Evolutionary conservation across 257 asterid species (phyloP).

Genomic region (Solanum gandarillasii): DNA sequence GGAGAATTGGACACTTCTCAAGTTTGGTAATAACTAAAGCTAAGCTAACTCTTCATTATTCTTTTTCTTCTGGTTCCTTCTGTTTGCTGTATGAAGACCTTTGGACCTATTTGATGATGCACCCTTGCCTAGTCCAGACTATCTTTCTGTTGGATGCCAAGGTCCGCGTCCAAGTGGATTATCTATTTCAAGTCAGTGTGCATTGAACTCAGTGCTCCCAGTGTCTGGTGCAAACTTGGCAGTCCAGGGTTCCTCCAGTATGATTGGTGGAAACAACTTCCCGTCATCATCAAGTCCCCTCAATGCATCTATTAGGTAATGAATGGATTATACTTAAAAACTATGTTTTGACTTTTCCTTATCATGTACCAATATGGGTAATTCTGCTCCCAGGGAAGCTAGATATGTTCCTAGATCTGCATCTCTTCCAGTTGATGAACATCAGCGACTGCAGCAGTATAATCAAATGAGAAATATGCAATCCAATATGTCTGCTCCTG

Average conservation of each 20-base stretch:
- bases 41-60: constrained; percentile 4
- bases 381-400: constrained; percentile 41
- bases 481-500: constrained; percentile 47
- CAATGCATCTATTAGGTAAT: constrained; percentile 59
- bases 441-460: constrained; percentile 69
- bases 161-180: constrained; percentile 50
- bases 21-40: neutral
- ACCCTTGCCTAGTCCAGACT: constrained; percentile 43
- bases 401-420: constrained; percentile 62
- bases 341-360: neutral
- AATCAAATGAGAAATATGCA: constrained; percentile 63
- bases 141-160: constrained; percentile 57
- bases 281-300: constrained; percentile 52
- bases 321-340: constrained; percentile 5
- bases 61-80: neutral
- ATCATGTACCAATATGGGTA: constrained; percentile 1
- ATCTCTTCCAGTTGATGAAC: constrained; percentile 64
- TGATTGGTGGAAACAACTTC: constrained; percentile 49
- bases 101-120: constrained; percentile 79
- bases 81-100: constrained; percentile 44
- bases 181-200: constrained; percentile 44
- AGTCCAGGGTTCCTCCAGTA: constrained; percentile 50
- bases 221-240: constrained; percentile 44
- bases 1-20: neutral
- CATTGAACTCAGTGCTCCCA: constrained; percentile 33